Conservation (phyloP, 129 eudicot genomes). For the Daucus carota region DNA sequence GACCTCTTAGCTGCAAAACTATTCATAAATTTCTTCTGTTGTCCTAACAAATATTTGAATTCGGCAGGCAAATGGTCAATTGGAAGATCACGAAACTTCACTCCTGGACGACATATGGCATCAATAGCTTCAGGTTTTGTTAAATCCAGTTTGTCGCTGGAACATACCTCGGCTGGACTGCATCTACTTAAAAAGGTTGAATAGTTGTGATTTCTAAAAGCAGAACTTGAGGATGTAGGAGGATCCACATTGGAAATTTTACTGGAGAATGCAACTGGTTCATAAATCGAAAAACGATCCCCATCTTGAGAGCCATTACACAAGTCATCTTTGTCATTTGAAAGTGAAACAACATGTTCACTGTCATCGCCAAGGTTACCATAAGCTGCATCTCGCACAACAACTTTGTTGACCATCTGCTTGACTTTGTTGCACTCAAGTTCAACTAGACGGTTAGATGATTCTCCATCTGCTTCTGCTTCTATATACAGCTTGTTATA, state of each 20-base stretch:
- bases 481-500: constrained; percentile 26
- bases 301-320: constrained; percentile 8
- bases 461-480: constrained; percentile 23
- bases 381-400: not conserved
- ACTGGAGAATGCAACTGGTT: constrained; percentile 29
- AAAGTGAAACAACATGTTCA: constrained; percentile 49
- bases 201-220: constrained; percentile 19
- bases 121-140: constrained; percentile 34
- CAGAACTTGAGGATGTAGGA: constrained; percentile 13
- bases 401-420: constrained; percentile 29
- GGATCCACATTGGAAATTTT: constrained; percentile 6
- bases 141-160: constrained; percentile 14
- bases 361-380: constrained; percentile 7
- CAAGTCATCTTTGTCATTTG: constrained; percentile 44
- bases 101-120: constrained; percentile 34
- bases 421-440: constrained; percentile 35
- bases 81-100: constrained; percentile 29
- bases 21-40: constrained; percentile 33
- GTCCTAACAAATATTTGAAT: constrained; percentile 35
- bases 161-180: constrained; percentile 14
- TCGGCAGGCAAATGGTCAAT: constrained; percentile 31
- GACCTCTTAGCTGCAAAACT: constrained; percentile 17
- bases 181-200: constrained; percentile 28
- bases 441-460: constrained; percentile 36
- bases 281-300: constrained; percentile 23